Percentiles rank a stretch among this genome's conserved stretches.
These are phyloP conservation scores for Komagataea norvegica DNA, from an alignment of 1,139 yeast species.

Conservation along the genomic window DNA sequence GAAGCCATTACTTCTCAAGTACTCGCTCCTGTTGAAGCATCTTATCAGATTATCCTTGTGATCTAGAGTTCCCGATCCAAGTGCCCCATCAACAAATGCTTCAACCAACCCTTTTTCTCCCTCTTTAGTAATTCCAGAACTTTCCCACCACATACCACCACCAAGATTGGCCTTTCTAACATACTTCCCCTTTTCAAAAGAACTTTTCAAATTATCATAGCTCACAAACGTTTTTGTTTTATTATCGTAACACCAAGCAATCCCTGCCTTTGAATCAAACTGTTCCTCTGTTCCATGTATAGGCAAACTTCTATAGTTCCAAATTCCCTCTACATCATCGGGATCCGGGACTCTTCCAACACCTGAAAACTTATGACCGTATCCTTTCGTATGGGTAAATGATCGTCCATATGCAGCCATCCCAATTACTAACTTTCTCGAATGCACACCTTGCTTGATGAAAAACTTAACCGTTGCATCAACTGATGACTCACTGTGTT, in stretches of 20 bases:
- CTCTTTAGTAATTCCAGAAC: conserved; percentile 57
- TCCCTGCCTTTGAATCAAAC: conserved; percentile 49
- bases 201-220: conserved; percentile 62
- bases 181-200: conserved; percentile 55
- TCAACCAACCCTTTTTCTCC: conserved; percentile 34
- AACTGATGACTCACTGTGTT: conserved; percentile 45
- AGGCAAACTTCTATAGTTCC: conserved; percentile 54
- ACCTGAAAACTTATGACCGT: conserved; percentile 43
- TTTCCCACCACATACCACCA: conserved; percentile 97
- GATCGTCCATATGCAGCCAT: conserved; percentile 86
- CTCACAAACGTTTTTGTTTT: conserved; percentile 41
- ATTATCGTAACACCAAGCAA: conserved; percentile 53
- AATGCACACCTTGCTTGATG: conserved; percentile 37
- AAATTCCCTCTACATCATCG: conserved; percentile 44
- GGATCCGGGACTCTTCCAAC: conserved; percentile 39
- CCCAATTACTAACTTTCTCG: conserved; percentile 65
- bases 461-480: conserved; percentile 48
- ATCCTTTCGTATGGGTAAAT: conserved; percentile 44
- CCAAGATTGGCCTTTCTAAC: conserved; percentile 47
- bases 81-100: conserved; percentile 40
- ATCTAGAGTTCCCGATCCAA: too few species aligned
- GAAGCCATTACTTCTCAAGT: conserved; percentile 9
- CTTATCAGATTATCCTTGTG: conserved; percentile 12
- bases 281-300: conserved; percentile 38
- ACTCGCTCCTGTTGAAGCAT: conserved; percentile 13